Evolutionary conservation across 208 protist genomes (phyloP).

Genomic region (Acanthamoeba healyi): DNA sequence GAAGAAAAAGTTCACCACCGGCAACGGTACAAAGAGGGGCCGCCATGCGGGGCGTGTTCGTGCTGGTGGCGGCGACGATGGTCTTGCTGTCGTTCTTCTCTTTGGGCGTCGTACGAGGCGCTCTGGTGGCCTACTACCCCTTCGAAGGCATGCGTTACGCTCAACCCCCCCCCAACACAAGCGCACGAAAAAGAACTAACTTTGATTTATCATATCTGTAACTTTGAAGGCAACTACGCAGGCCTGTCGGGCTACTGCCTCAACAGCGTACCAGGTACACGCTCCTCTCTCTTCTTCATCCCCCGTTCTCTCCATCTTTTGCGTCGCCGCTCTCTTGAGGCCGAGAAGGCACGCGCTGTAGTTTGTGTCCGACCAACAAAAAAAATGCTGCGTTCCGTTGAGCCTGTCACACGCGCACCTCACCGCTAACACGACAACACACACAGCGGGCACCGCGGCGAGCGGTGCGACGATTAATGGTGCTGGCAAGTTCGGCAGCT

Average conservation of each 20-base stretch:
- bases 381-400: no score
- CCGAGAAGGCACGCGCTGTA: no score
- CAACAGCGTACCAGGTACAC: neutral
- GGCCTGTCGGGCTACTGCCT: neutral
- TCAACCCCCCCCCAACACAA: neutral
- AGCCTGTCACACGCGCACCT: no score
- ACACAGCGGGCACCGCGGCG: neutral
- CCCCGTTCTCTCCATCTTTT: no score
- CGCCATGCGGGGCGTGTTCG: neutral
- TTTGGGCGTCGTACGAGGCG: neutral
- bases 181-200: neutral
- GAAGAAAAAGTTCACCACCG: neutral
- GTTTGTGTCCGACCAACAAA: neutral
- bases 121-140: slow-evolving; percentile 1
- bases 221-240: neutral
- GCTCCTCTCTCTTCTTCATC: neutral
- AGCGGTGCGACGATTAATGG: no score
- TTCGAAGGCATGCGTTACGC: neutral
- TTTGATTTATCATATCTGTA: neutral
- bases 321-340: no score
- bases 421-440: no score
- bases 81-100: no score
- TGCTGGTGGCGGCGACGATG: no score
- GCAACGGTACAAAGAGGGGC: no score
- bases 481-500: neutral